phyloP scores from a whole-genome alignment of 768 basidiomycete genomes.

The Botryobasidium botryosum region DNA sequence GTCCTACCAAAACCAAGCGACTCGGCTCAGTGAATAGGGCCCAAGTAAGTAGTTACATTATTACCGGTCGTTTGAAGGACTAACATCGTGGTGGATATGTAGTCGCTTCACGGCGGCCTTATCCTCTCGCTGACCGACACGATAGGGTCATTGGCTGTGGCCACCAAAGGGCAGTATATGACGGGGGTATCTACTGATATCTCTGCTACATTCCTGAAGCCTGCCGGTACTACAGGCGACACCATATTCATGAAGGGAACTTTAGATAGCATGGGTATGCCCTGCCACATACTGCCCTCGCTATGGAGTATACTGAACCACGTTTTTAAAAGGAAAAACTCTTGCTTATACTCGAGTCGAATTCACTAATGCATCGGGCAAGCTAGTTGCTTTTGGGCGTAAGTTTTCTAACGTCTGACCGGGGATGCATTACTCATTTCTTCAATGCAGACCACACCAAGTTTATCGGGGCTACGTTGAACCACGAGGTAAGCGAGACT shows the following conservation, averaged over 20 bases:
- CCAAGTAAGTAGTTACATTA: constrained; percentile 32
- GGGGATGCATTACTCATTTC: background rate
- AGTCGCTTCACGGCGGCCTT: constrained; percentile 64
- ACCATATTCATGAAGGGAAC: constrained; percentile 43
- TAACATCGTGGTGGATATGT: background rate
- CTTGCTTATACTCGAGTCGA: constrained; percentile 71
- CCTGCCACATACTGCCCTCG: background rate
- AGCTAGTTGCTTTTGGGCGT: constrained; percentile 73
- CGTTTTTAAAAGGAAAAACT: constrained; percentile 38
- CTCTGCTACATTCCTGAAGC: constrained; percentile 57
- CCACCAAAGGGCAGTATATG: constrained; percentile 68
- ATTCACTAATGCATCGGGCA: constrained; percentile 45
- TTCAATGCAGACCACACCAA: constrained; percentile 56
- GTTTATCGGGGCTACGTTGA: constrained; percentile 54
- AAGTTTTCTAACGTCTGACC: constrained; percentile 17
- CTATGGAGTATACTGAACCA: background rate
- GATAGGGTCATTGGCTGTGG: constrained; percentile 68
- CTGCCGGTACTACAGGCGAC: constrained; percentile 57
- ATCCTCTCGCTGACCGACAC: constrained; percentile 73
- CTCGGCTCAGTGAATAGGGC: constrained; percentile 52
- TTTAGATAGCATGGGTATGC: constrained; percentile 51
- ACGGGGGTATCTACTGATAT: constrained; percentile 75
- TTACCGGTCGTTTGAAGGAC: background rate
- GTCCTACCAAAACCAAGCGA: background rate
- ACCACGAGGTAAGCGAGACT: constrained; percentile 28